These are phyloP conservation scores for Asterophora parasitica DNA, from an alignment of 768 basidiomycete species.

Conservation along the genomic window DNA sequence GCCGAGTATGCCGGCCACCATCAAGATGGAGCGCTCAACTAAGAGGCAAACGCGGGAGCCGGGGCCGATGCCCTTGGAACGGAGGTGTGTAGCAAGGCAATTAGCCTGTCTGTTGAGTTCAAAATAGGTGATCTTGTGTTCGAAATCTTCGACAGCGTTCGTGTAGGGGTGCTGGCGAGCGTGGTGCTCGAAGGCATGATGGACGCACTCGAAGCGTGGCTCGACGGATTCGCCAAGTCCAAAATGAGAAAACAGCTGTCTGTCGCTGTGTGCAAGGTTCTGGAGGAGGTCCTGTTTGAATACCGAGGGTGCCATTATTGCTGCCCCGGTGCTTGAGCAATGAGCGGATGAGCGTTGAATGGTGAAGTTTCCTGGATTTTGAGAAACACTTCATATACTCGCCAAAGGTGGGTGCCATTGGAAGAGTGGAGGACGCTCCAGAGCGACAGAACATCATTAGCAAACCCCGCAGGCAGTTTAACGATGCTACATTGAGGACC, in stretches of 20 bases:
- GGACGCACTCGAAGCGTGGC: constrained; percentile 44
- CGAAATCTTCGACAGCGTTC: constrained; percentile 45
- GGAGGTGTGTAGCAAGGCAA: constrained; percentile 39
- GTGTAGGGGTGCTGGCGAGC: constrained; percentile 34
- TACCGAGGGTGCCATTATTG: constrained; percentile 7
- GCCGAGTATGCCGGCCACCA: constrained; percentile 52
- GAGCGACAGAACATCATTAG: not conserved
- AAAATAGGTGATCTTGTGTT: constrained; percentile 41
- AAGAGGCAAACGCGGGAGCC: constrained; percentile 51
- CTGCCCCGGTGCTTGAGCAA: constrained; percentile 6
- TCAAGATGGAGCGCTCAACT: constrained; percentile 46
- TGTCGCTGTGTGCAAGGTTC: constrained; percentile 35
- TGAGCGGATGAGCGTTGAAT: constrained; percentile 2
- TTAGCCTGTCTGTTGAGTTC: constrained; percentile 46
- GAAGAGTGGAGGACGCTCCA: not conserved
- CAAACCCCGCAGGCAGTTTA: not conserved
- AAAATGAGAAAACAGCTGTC: constrained; percentile 38
- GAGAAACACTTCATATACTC: constrained; percentile 1
- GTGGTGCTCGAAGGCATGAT: constrained; percentile 49
- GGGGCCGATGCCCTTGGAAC: constrained; percentile 36
- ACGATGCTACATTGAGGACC: not conserved
- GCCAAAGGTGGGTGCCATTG: not conserved
- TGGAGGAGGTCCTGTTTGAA: constrained; percentile 12
- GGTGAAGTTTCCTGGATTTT: not conserved
- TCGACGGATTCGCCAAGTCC: constrained; percentile 36